Evolutionary conservation across 768 basidiomycete genomes (phyloP).

Genomic region (Hygrocybe coccinea): DNA sequence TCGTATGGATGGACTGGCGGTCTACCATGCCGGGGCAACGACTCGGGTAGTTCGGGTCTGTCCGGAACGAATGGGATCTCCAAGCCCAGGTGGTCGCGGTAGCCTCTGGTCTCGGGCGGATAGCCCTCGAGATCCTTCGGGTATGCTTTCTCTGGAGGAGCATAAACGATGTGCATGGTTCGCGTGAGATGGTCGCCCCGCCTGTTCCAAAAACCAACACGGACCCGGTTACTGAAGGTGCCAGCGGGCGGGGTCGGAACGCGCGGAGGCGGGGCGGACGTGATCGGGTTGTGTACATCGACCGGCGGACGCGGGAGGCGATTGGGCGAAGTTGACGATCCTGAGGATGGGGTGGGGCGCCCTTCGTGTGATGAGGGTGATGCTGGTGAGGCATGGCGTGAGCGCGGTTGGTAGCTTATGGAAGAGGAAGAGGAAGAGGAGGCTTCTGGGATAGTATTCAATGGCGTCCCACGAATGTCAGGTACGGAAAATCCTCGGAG

Average conservation of each 20-base stretch:
- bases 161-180: constrained; percentile 58
- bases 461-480: constrained; percentile 24
- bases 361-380: not conserved
- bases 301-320: constrained; percentile 25
- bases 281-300: constrained; percentile 13
- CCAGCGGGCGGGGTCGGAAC: constrained; percentile 23
- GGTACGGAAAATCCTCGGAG: constrained; percentile 34
- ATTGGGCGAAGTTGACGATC: constrained; percentile 20
- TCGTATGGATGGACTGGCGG: constrained; percentile 55
- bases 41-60: constrained; percentile 57
- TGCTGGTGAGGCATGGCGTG: constrained; percentile 14
- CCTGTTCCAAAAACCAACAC: constrained; percentile 68
- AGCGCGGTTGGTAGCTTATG: constrained; percentile 6
- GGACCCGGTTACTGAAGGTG: constrained; percentile 31
- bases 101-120: constrained; percentile 52
- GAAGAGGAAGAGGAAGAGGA: not conserved
- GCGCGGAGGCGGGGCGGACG: constrained; percentile 10
- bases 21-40: constrained; percentile 53
- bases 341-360: constrained; percentile 16
- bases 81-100: constrained; percentile 48
- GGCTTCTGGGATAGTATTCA: constrained; percentile 39
- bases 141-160: constrained; percentile 50
- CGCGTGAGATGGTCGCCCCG: constrained; percentile 66
- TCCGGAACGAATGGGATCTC: constrained; percentile 32
- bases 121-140: constrained; percentile 59